Percentiles rank a stretch among this genome's conserved stretches.
These are phyloP conservation scores for Hypocrella siamensis DNA, from an alignment of 2,329 filamentous ascomycete species.

Conservation along the genomic window DNA sequence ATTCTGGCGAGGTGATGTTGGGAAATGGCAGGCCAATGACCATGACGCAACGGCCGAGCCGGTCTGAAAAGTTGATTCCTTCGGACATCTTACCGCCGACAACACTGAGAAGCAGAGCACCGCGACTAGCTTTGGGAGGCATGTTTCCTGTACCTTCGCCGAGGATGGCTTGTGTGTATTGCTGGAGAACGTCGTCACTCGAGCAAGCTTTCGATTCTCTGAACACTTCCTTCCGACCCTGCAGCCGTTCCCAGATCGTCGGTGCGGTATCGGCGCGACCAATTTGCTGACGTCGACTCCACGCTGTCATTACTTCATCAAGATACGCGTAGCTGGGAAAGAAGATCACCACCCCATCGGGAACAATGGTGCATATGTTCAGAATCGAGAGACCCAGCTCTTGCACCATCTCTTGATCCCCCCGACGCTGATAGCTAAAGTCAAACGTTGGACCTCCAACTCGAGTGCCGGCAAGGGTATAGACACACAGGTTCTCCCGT, in stretches of 20 bases:
- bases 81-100: conserved; percentile 92
- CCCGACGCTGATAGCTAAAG: conserved; percentile 72
- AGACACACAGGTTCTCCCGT: conserved; percentile 61
- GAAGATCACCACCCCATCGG: conserved; percentile 84
- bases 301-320: conserved; percentile 50
- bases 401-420: conserved; percentile 50
- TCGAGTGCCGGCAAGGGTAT: conserved; percentile 40
- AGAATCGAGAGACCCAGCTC: conserved; percentile 62
- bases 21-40: conserved; percentile 91
- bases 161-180: conserved; percentile 57
- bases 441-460: conserved; percentile 46
- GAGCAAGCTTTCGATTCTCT: conserved; percentile 36
- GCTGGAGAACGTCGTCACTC: conserved; percentile 54
- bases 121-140: conserved; percentile 23
- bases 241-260: conserved; percentile 43
- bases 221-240: conserved; percentile 46
- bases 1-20: conserved; percentile 77
- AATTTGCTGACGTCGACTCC: conserved; percentile 27
- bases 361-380: conserved; percentile 56
- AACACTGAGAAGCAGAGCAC: conserved; percentile 75
- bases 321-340: conserved; percentile 93
- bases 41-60: conserved; percentile 73
- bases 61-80: conserved; percentile 95
- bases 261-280: conserved; percentile 10
- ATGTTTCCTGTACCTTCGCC: conserved; percentile 7